phyloP scores from a whole-genome alignment of 2,329 filamentous ascomycete genomes.

The Colletotrichum simmondsii region DNA sequence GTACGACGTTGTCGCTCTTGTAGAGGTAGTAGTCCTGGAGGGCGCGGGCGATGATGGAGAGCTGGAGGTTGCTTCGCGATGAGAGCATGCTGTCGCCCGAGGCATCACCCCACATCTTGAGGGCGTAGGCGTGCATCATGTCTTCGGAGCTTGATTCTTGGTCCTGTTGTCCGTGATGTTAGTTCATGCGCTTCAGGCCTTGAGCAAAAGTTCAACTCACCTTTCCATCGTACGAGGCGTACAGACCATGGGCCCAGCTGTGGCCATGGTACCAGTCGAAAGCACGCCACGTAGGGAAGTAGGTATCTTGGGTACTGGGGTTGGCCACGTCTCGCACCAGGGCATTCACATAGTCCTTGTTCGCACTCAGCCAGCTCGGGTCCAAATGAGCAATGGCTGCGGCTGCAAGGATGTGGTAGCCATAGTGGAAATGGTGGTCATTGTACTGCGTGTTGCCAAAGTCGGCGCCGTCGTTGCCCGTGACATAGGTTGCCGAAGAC shows the following conservation, averaged over 20 bases:
- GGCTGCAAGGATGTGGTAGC: constrained; percentile 89
- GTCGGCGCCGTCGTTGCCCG: constrained; percentile 76
- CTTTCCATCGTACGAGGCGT: constrained; percentile 78
- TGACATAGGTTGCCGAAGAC: constrained; percentile 78
- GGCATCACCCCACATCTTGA: constrained; percentile 94
- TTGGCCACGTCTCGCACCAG: constrained; percentile 88
- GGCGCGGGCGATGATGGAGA: constrained; percentile 79
- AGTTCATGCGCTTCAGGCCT: not conserved
- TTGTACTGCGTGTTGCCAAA: constrained; percentile 93
- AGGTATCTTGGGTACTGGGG: constrained; percentile 73
- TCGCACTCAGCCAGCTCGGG: constrained; percentile 75
- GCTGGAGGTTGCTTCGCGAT: constrained; percentile 83
- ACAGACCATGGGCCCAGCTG: constrained; percentile 88
- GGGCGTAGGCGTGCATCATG: constrained; percentile 83
- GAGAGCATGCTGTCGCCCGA: constrained; percentile 83
- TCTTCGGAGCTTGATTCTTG: constrained; percentile 93
- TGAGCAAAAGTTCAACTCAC: constrained; percentile 41
- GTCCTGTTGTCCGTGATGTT: constrained; percentile 51
- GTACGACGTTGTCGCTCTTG: constrained; percentile 71
- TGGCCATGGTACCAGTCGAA: constrained; percentile 98
- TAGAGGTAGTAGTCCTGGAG: constrained; percentile 88
- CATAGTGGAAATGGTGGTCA: constrained; percentile 81
- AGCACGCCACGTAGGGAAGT: constrained; percentile 83
- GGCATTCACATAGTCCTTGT: constrained; percentile 84
- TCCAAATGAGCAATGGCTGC: constrained; percentile 86